Base-by-base conservation (phyloP, 345 rosid genomes). In the Gossypium sturtianum region DNA sequence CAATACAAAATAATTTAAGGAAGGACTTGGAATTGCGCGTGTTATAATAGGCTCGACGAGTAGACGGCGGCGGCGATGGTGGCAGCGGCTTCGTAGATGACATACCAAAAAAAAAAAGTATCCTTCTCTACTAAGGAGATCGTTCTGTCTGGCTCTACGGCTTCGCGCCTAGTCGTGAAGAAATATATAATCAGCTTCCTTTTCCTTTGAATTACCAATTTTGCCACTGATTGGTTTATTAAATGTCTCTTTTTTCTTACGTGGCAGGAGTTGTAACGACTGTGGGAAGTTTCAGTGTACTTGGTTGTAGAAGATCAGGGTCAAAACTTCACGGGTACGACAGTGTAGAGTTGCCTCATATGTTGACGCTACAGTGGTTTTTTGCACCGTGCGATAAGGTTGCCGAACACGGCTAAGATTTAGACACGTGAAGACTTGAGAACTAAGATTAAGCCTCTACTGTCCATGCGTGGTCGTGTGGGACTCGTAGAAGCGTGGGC, bases 11-110 rank as follows among this genome's bases (percentile, higher is more conserved):
- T 19, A 34, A 71, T 49, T 15, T 25, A 48, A 23, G 19, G 69
- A 23, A 48, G 70, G 75, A 80, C 83, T 75, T 71, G 48, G 82
- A 60, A 76, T 77, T 76, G 48, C 38, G 78, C 29, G 78, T 2
- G 54, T 43, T 45, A 67, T n/a, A 29, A 7, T 52, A 38, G 38
- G 44, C 48, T 57, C 19, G 72, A 22, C 44, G 60, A 69, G 60
- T 48, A 17, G 47, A 17, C 25, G 2, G 45, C 59, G 59, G 72
- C 59, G 72, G 45, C 13, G 78, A 53, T 71, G 56, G 67, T 65
- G 74, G 78, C 75, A 61, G 75, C 77, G 77, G 81, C 83, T 82
- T 62, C 79, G 49, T 80, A 16, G 44, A 59, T 16, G 74, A 74
- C 73, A 81, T 81, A 77, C 71, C 78, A 63, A 6, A 22, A 7